phyloP scores from a whole-genome alignment of 2,329 filamentous ascomycete species.

The Daldinia eschscholtzii region DNA sequence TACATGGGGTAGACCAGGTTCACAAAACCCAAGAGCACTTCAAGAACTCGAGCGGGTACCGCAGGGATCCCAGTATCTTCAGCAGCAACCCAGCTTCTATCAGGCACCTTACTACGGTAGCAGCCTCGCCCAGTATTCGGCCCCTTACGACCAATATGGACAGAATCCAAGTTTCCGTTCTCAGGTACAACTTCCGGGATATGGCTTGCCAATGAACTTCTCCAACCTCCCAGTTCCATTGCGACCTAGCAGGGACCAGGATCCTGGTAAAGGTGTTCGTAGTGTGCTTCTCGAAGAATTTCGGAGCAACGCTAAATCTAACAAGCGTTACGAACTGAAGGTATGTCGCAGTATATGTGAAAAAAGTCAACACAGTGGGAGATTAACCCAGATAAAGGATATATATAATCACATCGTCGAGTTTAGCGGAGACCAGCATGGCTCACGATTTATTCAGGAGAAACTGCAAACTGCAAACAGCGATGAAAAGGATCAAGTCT shows the following conservation, averaged over 20 bases:
- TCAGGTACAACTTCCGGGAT: constrained; percentile 53
- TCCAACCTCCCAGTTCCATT: constrained; percentile 49
- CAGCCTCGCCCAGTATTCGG: constrained; percentile 55
- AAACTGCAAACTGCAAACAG: constrained; percentile 94
- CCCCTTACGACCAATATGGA: constrained; percentile 55
- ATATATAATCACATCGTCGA: constrained; percentile 91
- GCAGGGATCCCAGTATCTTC: constrained; percentile 31
- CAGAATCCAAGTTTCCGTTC: constrained; percentile 54
- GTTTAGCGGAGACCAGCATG: constrained; percentile 95
- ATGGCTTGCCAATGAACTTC: constrained; percentile 50
- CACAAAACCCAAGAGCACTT: constrained; percentile 53
- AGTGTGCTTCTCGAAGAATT: constrained; percentile 86
- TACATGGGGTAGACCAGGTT: constrained; percentile 56
- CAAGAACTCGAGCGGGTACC: constrained; percentile 55
- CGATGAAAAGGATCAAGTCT: constrained; percentile 93
- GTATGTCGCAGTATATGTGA: constrained; percentile 54
- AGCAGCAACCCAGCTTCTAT: constrained; percentile 54
- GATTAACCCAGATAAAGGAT: constrained; percentile 63
- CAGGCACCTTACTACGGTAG: constrained; percentile 53
- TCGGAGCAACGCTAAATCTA: constrained; percentile 78
- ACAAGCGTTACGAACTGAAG: constrained; percentile 82
- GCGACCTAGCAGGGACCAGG: constrained; percentile 65
- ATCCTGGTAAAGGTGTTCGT: constrained; percentile 71
- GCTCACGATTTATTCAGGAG: constrained; percentile 93
- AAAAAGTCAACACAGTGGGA: background rate